Conservation (phyloP, 73 alveolate genomes). For the Paramecium tetraurelia region DNA sequence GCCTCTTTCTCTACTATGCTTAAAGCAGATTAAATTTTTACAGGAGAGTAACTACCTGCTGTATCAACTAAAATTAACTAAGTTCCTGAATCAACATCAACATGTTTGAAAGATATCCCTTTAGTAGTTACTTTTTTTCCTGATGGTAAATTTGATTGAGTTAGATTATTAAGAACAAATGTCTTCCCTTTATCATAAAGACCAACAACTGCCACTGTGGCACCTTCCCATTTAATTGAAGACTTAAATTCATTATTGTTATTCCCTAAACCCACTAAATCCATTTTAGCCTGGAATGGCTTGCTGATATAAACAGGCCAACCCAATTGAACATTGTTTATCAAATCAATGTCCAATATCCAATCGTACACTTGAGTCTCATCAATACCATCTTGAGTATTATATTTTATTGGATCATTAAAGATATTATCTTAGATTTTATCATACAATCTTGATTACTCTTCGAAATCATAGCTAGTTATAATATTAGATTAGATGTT, state of each 20-base stretch:
- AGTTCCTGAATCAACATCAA: constrained; percentile 54
- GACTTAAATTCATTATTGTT: not conserved
- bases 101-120: constrained; percentile 55
- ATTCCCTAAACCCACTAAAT: not conserved
- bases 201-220: constrained; percentile 56
- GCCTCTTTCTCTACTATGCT: constrained; percentile 49
- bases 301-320: constrained; percentile 42
- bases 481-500: not conserved
- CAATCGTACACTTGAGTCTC: constrained; percentile 59
- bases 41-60: constrained; percentile 62
- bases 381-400: not conserved
- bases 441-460: not conserved
- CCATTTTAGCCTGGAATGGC: not conserved
- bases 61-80: constrained; percentile 53
- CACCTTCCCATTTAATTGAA: constrained; percentile 45
- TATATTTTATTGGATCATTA: constrained; percentile 22
- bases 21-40: not conserved
- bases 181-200: constrained; percentile 61
- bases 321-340: constrained; percentile 10
- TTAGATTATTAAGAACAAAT: constrained; percentile 37
- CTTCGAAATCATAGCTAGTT: constrained; percentile 9
- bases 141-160: constrained; percentile 44
- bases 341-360: constrained; percentile 60
- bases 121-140: constrained; percentile 53
- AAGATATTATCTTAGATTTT: not conserved